Evolutionary conservation across 306 rosid species (phyloP).

Genomic region (Abrus pulchellus): DNA sequence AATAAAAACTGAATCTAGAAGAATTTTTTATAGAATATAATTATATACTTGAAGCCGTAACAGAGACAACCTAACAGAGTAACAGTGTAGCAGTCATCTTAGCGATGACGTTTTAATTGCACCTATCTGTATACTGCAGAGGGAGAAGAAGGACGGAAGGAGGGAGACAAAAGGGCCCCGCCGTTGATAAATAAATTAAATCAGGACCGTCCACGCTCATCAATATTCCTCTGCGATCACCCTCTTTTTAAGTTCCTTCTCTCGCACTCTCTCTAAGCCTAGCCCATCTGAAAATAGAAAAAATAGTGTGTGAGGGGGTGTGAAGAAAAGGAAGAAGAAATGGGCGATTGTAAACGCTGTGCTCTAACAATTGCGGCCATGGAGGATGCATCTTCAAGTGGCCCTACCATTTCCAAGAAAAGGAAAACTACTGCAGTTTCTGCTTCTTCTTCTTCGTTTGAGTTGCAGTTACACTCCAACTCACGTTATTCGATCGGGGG

Average conservation of each 20-base stretch:
- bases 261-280: neutral
- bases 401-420: slow-evolving; percentile 59
- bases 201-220: slow-evolving; percentile 60
- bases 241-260: slow-evolving; percentile 48
- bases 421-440: slow-evolving; percentile 46
- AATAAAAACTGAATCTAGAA: too few species aligned
- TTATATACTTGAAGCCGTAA: neutral
- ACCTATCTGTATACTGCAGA: neutral
- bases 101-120: slow-evolving; percentile 47
- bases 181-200: slow-evolving; percentile 18
- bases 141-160: slow-evolving; percentile 5
- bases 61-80: neutral
- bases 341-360: slow-evolving; percentile 66
- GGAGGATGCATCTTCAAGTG: slow-evolving; percentile 55
- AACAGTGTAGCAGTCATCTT: slow-evolving; percentile 29
- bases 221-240: slow-evolving; percentile 52
- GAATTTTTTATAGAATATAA: neutral
- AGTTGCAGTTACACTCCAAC: slow-evolving; percentile 2
- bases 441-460: neutral
- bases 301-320: neutral
- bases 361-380: slow-evolving; percentile 45
- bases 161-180: slow-evolving; percentile 43
- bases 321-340: slow-evolving; percentile 29
- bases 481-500: slow-evolving; percentile 16
- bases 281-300: slow-evolving; percentile 43